Evolutionary conservation across 495 filamentous ascomycete species (phyloP).

Genomic region (Neurospora sp.): DNA sequence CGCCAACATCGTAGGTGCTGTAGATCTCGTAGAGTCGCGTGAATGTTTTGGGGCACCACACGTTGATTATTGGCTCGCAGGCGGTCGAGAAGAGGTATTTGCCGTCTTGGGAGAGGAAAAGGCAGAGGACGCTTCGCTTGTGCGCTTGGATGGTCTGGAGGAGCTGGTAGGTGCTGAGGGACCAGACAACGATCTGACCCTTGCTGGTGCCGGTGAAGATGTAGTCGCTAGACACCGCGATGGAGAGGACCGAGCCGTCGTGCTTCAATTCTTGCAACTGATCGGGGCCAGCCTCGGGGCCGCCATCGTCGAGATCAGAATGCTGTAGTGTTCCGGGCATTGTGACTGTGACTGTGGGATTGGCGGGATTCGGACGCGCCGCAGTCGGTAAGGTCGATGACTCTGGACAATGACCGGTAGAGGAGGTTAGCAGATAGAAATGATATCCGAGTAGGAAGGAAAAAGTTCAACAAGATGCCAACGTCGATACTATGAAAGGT

Average conservation of each 20-base stretch:
- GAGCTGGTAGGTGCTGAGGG: conserved; percentile 72
- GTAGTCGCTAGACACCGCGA: conserved; percentile 50
- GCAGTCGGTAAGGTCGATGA: neutral
- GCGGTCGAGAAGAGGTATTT: conserved; percentile 83
- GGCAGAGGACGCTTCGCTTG: conserved; percentile 76
- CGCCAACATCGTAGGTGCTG: conserved; percentile 87
- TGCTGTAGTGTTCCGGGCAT: conserved; percentile 27
- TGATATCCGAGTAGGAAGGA: neutral
- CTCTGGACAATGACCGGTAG: neutral
- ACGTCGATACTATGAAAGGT: neutral
- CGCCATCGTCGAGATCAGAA: conserved; percentile 27
- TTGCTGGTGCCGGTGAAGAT: conserved; percentile 88
- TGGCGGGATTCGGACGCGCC: neutral
- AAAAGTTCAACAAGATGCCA: neutral
- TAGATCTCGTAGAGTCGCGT: conserved; percentile 74
- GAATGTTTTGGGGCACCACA: conserved; percentile 43
- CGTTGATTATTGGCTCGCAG: conserved; percentile 87
- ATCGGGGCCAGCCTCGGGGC: conserved; percentile 37
- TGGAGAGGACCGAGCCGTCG: conserved; percentile 59
- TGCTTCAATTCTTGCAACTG: conserved; percentile 61
- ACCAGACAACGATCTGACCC: conserved; percentile 88
- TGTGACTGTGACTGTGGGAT: neutral
- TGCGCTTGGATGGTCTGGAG: conserved; percentile 71
- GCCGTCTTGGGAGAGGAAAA: conserved; percentile 66
- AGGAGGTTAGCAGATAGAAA: neutral